Evolutionary conservation across 2,329 filamentous ascomycete species (phyloP).

Genomic region (Lasiodiplodia citricola): DNA sequence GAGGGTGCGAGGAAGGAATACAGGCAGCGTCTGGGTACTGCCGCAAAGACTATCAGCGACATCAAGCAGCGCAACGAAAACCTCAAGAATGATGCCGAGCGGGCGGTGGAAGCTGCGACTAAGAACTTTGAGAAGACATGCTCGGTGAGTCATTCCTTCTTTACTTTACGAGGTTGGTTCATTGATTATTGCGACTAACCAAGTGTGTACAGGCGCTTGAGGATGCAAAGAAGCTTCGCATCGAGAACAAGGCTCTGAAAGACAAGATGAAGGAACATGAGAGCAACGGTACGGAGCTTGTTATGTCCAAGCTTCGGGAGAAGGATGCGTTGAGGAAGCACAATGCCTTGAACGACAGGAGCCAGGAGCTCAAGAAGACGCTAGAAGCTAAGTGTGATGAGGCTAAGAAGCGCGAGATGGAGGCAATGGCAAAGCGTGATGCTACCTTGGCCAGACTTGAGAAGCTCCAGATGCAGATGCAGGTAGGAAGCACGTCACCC

Average conservation of each 20-base stretch:
- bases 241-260: not conserved
- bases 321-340: not conserved
- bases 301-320: not conserved
- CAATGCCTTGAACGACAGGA: not conserved
- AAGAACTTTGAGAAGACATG: not conserved
- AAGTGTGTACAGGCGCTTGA: not conserved
- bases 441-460: not conserved
- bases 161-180: not conserved
- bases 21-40: not conserved
- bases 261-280: not conserved
- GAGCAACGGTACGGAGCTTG: not conserved
- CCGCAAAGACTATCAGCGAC: not conserved
- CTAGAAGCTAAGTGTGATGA: not conserved
- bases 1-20: not conserved
- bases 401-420: not conserved
- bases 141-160: not conserved
- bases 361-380: not conserved
- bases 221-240: not conserved
- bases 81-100: not conserved
- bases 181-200: no score
- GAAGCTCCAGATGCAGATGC: not conserved
- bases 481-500: not conserved
- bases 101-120: not conserved
- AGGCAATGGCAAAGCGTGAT: not conserved
- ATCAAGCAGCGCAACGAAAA: not conserved